Conservation (phyloP, 352 stramenopile species). For the Pythium plurisporium region DNA sequence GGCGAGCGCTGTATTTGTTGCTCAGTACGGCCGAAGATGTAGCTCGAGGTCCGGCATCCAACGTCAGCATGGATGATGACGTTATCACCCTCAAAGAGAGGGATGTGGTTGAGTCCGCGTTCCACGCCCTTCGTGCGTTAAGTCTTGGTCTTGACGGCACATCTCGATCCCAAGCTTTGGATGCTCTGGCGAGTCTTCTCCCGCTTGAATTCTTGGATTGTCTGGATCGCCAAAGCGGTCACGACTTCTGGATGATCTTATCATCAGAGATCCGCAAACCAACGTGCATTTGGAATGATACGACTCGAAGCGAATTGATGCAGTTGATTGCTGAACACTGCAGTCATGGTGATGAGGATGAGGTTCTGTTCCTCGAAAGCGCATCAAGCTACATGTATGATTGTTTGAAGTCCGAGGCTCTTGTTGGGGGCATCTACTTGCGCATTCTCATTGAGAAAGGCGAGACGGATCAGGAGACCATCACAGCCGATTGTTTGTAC, state of each 20-base stretch:
- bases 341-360: slow-evolving; percentile 41
- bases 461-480: slow-evolving; percentile 26
- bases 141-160: slow-evolving; percentile 50
- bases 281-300: slow-evolving; percentile 76
- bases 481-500: slow-evolving; percentile 55
- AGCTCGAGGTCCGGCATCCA: slow-evolving; percentile 33
- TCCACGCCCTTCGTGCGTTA: slow-evolving; percentile 54
- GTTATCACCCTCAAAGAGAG: slow-evolving; percentile 57
- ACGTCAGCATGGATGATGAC: slow-evolving; percentile 27
- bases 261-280: slow-evolving; percentile 70
- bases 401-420: slow-evolving; percentile 62
- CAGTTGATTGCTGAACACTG: slow-evolving; percentile 74
- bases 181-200: slow-evolving; percentile 63
- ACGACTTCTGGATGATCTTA: slow-evolving; percentile 71
- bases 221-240: slow-evolving; percentile 57
- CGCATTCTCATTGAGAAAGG: slow-evolving; percentile 62
- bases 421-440: slow-evolving; percentile 69
- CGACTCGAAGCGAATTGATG: slow-evolving; percentile 56
- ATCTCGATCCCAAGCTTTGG: slow-evolving; percentile 46
- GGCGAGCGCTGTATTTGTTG: slow-evolving; percentile 75
- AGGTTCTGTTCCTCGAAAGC: slow-evolving; percentile 64
- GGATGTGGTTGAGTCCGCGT: slow-evolving; percentile 73
- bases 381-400: slow-evolving; percentile 78
- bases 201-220: slow-evolving; percentile 72
- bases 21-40: slow-evolving; percentile 58